These are phyloP conservation scores for Suillus subaureus DNA, from an alignment of 768 basidiomycete species.

Conservation along the genomic window DNA sequence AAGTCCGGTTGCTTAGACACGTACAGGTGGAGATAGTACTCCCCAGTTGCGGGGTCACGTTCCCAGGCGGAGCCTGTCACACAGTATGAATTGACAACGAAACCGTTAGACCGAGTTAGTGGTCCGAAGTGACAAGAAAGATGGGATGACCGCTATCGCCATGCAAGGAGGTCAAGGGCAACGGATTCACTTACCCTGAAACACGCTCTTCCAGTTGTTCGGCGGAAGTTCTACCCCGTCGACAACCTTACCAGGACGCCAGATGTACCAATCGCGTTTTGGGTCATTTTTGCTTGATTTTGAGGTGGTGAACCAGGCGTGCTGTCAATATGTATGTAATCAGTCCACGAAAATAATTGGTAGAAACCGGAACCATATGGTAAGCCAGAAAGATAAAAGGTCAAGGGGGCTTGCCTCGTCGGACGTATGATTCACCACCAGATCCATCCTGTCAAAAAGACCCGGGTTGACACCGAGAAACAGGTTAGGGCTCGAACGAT, in stretches of 20 bases:
- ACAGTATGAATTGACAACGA: neutral
- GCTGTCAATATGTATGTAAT: conserved; percentile 39
- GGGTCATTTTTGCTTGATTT: conserved; percentile 50
- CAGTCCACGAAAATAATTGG: conserved; percentile 6
- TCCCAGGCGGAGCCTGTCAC: conserved; percentile 67
- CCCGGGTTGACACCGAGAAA: conserved; percentile 14
- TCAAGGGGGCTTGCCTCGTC: conserved; percentile 47
- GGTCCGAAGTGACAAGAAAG: neutral
- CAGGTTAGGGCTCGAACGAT: neutral
- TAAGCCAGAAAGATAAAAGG: neutral
- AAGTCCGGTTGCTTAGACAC: conserved; percentile 70
- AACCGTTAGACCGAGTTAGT: neutral
- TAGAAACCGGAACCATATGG: conserved; percentile 10
- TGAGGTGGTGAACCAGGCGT: conserved; percentile 71
- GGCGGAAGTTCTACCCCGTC: conserved; percentile 60
- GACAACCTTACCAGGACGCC: conserved; percentile 61
- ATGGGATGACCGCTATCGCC: no score
- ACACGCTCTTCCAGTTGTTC: conserved; percentile 73
- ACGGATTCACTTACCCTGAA: conserved; percentile 50
- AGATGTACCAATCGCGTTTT: conserved; percentile 78
- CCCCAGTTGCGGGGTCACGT: conserved; percentile 60
- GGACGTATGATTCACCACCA: conserved; percentile 76
- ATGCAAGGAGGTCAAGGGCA: conserved; percentile 1
- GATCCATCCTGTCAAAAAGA: conserved; percentile 58
- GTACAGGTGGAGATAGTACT: conserved; percentile 77